Percentiles rank a stretch among this genome's conserved stretches.
Conservation (phyloP, 768 basidiomycete genomes). For the Termitomyces sp. region DNA sequence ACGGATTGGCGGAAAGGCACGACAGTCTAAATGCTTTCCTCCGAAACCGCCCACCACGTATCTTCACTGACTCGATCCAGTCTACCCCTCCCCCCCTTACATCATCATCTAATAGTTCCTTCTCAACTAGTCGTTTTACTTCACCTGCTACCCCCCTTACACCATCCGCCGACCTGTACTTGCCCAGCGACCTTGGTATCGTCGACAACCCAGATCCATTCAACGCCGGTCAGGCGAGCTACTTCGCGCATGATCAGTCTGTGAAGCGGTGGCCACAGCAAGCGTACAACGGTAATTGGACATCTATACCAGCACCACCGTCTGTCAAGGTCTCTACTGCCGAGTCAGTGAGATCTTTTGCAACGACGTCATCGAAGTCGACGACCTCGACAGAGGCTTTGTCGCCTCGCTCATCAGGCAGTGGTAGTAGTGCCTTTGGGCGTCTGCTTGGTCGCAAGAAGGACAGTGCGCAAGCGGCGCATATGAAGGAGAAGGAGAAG, state of each 20-base stretch:
- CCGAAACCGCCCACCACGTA: conserved; percentile 21
- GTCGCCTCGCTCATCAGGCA: conserved; percentile 13
- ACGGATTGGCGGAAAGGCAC: conserved; percentile 5
- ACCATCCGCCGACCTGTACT: conserved; percentile 17
- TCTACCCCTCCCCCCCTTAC: conserved; percentile 35
- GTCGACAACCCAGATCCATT: conserved; percentile 18
- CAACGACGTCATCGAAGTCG: neutral
- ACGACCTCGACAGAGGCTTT: neutral
- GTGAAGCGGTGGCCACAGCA: conserved; percentile 25
- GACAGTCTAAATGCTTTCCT: conserved; percentile 7
- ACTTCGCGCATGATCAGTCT: conserved; percentile 10
- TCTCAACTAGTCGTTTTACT: conserved; percentile 20
- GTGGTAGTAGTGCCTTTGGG: conserved; percentile 14
- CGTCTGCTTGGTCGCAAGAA: conserved; percentile 20
- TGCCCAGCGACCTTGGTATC: conserved; percentile 25
- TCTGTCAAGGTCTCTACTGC: neutral
- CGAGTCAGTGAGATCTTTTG: neutral
- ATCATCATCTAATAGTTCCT: conserved; percentile 37
- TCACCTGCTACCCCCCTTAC: conserved; percentile 27
- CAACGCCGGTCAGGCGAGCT: conserved; percentile 6
- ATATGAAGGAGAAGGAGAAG: conserved; percentile 6
- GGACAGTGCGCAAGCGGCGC: conserved; percentile 1
- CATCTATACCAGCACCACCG: neutral
- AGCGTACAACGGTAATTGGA: conserved; percentile 18
- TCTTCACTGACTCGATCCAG: conserved; percentile 14